Percentiles rank a stretch among this genome's conserved stretches.
phyloP scores from a whole-genome alignment of 1,139 yeast genomes.

The Candida sp. region DNA sequence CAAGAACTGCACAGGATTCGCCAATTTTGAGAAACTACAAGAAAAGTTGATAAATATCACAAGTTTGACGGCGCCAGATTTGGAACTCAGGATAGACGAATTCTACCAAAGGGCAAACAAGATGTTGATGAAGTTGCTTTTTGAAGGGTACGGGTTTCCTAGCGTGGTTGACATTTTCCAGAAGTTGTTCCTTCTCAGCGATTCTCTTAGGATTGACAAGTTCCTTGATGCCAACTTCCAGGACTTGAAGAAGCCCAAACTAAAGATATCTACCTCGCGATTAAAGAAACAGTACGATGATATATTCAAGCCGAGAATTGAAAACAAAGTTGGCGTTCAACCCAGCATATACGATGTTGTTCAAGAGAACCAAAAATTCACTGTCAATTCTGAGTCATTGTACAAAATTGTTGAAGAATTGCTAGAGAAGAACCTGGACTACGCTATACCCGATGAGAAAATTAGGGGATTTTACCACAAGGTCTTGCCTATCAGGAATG shows the following conservation, averaged over 20 bases:
- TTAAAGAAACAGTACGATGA: constrained; percentile 29
- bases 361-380: constrained; percentile 29
- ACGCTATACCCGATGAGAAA: constrained; percentile 41
- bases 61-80: constrained; percentile 59
- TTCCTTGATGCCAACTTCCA: constrained; percentile 40
- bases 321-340: constrained; percentile 17
- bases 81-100: constrained; percentile 60
- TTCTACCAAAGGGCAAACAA: constrained; percentile 76
- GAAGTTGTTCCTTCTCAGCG: constrained; percentile 52
- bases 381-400: constrained; percentile 41
- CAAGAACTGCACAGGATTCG: constrained; percentile 56
- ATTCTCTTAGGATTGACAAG: constrained; percentile 52
- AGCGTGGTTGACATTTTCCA: constrained; percentile 54
- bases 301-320: constrained; percentile 7
- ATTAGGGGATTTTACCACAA: constrained; percentile 6
- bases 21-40: constrained; percentile 32
- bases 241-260: constrained; percentile 39
- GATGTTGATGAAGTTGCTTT: constrained; percentile 59
- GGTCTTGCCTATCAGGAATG: neutral
- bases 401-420: constrained; percentile 68
- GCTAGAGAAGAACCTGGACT: constrained; percentile 62
- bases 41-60: constrained; percentile 33
- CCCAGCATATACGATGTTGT: constrained; percentile 17
- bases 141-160: constrained; percentile 62
- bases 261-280: constrained; percentile 33